Percentiles rank a stretch among this genome's conserved stretches.
These are phyloP conservation scores for Aspergillus funiculosus DNA, from an alignment of 495 filamentous ascomycete species.

Conservation along the genomic window DNA sequence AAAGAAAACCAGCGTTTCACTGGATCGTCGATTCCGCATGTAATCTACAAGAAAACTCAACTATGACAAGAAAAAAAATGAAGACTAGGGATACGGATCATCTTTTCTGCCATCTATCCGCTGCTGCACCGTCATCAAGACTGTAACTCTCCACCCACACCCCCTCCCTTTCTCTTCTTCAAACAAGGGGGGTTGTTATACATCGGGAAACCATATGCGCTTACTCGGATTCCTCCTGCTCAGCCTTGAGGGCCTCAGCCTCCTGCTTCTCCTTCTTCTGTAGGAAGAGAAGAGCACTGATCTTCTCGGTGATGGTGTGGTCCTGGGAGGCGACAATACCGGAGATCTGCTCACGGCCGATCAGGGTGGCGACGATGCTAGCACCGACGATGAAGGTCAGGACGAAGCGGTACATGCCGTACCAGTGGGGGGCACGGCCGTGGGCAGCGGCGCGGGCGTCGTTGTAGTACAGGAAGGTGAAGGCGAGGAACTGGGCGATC, in stretches of 20 bases:
- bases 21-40: constrained; percentile 19
- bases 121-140: not conserved
- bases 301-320: constrained; percentile 52
- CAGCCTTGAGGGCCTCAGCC: constrained; percentile 47
- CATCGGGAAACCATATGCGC: no score
- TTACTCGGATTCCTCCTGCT: constrained; percentile 46
- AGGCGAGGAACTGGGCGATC: constrained; percentile 83
- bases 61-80: constrained; percentile 17
- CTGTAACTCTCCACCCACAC: no score
- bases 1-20: constrained; percentile 21
- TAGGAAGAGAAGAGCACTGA: constrained; percentile 55
- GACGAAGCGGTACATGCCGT: constrained; percentile 88
- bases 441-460: constrained; percentile 67
- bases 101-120: constrained; percentile 10
- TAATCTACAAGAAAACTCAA: constrained; percentile 24
- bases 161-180: not conserved
- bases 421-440: constrained; percentile 91
- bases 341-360: constrained; percentile 81
- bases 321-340: constrained; percentile 42
- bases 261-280: constrained; percentile 60
- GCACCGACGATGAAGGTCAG: constrained; percentile 89
- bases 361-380: constrained; percentile 77
- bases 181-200: not conserved
- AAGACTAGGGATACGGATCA: constrained; percentile 10
- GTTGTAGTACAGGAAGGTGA: constrained; percentile 83